These are phyloP conservation scores for Neopestalotiopsis sp. DNA, from an alignment of 2,329 filamentous ascomycete species.

Conservation along the genomic window DNA sequence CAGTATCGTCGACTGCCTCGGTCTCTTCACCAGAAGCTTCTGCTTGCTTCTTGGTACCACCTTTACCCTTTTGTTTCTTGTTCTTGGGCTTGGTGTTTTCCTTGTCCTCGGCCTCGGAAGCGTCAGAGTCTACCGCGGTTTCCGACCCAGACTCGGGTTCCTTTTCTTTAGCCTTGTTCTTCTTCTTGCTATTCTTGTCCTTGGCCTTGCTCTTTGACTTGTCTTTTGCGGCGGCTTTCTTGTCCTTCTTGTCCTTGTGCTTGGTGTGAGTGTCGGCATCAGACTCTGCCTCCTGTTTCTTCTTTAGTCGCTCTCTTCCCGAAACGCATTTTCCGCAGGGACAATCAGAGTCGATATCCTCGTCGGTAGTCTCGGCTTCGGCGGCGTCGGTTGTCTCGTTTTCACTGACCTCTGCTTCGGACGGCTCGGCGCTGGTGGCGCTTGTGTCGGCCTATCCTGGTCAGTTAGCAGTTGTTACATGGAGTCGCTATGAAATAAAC, in stretches of 20 bases:
- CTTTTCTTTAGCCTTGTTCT: conserved; percentile 13
- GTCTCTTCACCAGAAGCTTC: conserved; percentile 9
- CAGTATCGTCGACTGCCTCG: neutral
- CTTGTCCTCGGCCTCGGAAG: conserved; percentile 22
- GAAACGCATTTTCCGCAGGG: conserved; percentile 37
- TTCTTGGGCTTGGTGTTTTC: conserved; percentile 17
- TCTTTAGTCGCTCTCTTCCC: conserved; percentile 31
- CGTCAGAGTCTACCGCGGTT: conserved; percentile 21
- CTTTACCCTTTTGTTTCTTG: conserved; percentile 19
- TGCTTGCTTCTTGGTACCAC: conserved; percentile 15
- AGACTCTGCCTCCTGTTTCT: conserved; percentile 15
- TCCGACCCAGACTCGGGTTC: conserved; percentile 19
- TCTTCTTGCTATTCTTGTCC: conserved; percentile 17
- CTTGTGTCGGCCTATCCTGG: conserved; percentile 39
- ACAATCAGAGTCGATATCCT: conserved; percentile 42
- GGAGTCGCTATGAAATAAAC: neutral
- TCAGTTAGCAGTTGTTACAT: conserved; percentile 17
- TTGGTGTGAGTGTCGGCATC: conserved; percentile 17
- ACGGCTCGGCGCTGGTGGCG: conserved; percentile 23
- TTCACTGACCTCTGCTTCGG: conserved; percentile 23
- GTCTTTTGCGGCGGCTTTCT: conserved; percentile 3
- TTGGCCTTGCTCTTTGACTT: conserved; percentile 25
- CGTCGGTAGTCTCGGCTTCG: conserved; percentile 23
- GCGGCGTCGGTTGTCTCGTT: conserved; percentile 24
- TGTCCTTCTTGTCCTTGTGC: conserved; percentile 27